These are phyloP conservation scores for Boletales sp. DNA, from an alignment of 768 basidiomycete genomes.

Conservation along the genomic window DNA sequence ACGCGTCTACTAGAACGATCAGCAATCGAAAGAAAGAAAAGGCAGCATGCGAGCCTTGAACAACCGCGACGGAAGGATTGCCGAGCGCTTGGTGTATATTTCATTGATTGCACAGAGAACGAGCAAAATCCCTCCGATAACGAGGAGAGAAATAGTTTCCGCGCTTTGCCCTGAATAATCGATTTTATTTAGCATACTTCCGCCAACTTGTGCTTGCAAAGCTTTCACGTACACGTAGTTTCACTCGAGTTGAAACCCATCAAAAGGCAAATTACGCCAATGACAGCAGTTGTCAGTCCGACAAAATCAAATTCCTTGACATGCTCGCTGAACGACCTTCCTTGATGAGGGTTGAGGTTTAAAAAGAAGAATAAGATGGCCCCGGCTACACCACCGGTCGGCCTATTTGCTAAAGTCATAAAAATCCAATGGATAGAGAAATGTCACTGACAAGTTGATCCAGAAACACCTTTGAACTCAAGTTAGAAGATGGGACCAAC, in stretches of 20 bases:
- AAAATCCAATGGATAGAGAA: background rate
- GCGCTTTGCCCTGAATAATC: slow-evolving; percentile 23
- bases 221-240: slow-evolving; percentile 24
- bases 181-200: background rate
- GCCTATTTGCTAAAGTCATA: slow-evolving; percentile 18
- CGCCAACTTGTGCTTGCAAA: background rate
- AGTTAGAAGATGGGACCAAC: background rate
- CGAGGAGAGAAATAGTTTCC: slow-evolving; percentile 36
- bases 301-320: slow-evolving; percentile 37
- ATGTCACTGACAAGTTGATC: slow-evolving; percentile 31
- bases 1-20: slow-evolving; percentile 28
- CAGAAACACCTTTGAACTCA: slow-evolving; percentile 31
- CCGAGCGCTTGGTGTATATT: slow-evolving; percentile 28
- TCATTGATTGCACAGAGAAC: slow-evolving; percentile 33
- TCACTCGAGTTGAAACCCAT: slow-evolving; percentile 37
- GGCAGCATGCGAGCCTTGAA: slow-evolving; percentile 27
- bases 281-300: slow-evolving; percentile 34
- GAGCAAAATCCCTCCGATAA: slow-evolving; percentile 32
- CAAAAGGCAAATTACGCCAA: slow-evolving; percentile 36
- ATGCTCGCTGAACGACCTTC: slow-evolving; percentile 30
- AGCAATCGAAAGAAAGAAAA: background rate
- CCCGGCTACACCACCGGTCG: slow-evolving; percentile 34
- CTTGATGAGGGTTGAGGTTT: slow-evolving; percentile 33
- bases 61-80: slow-evolving; percentile 39
- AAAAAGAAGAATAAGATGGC: slow-evolving; percentile 32